Conservation (phyloP, 129 eudicot species). For the Saposhnikovia divaricata region DNA sequence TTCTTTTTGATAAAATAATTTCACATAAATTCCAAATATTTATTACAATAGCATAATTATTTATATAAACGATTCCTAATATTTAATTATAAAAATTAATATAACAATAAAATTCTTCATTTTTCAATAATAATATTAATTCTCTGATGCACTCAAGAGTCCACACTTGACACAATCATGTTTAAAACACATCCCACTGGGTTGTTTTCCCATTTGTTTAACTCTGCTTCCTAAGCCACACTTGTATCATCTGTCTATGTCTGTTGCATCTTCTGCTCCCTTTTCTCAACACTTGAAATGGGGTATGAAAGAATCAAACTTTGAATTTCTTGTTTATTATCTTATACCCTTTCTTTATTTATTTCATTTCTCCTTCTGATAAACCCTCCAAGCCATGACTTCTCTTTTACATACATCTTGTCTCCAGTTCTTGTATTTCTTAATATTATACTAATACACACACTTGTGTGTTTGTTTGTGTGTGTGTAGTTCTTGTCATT, state of each 20-base stretch:
- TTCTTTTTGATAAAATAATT: too few relatives aligned
- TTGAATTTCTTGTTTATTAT: constrained; percentile 43
- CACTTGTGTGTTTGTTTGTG: constrained; percentile 6
- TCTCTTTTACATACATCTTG: constrained; percentile 14
- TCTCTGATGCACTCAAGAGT: too few relatives aligned
- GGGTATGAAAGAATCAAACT: constrained; percentile 48
- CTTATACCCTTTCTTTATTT: constrained; percentile 25
- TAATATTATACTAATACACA: constrained; percentile 7
- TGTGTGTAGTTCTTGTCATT: constrained; percentile 30
- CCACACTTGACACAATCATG: constrained; percentile 14
- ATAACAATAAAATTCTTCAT: too few relatives aligned
- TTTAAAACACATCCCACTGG: constrained; percentile 34
- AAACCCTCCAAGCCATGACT: constrained; percentile 18
- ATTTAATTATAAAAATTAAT: too few relatives aligned
- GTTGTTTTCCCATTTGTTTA: constrained; percentile 32
- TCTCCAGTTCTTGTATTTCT: constrained; percentile 20
- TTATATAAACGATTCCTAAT: too few relatives aligned
- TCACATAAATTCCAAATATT: too few relatives aligned
- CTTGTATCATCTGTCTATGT: constrained; percentile 35
- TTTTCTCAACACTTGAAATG: constrained; percentile 53
- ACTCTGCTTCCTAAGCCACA: constrained; percentile 37
- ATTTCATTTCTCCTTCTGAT: not conserved
- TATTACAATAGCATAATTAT: too few relatives aligned
- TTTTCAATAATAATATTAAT: too few relatives aligned
- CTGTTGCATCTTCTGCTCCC: constrained; percentile 36